Conservation (phyloP, 2,329 filamentous ascomycete species). For the Colletotrichum orchidophilum region DNA sequence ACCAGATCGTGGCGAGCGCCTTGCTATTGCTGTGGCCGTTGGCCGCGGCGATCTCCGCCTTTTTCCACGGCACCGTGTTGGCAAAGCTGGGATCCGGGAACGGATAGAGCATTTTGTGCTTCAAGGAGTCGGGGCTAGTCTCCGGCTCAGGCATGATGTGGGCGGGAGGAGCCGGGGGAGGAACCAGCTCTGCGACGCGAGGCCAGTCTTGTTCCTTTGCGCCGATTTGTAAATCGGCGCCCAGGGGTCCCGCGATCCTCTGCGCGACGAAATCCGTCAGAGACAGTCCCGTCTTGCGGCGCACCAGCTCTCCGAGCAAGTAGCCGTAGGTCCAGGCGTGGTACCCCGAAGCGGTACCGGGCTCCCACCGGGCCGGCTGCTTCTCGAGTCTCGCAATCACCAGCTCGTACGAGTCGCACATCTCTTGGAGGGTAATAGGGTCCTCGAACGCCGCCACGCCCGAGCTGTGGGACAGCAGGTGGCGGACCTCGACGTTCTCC, state of each 20-base stretch:
- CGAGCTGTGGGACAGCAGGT: conserved; percentile 52
- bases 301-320: conserved; percentile 54
- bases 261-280: conserved; percentile 51
- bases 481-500: conserved; percentile 48
- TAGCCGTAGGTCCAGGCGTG: conserved; percentile 51
- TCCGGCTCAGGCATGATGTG: neutral
- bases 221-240: conserved; percentile 58
- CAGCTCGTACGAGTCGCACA: conserved; percentile 42
- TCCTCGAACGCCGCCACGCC: conserved; percentile 46
- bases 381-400: conserved; percentile 46
- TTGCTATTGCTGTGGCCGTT: conserved; percentile 58
- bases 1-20: conserved; percentile 51
- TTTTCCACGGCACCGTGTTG: conserved; percentile 45
- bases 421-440: conserved; percentile 41
- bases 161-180: conserved; percentile 36
- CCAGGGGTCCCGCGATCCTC: conserved; percentile 49
- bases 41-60: conserved; percentile 49
- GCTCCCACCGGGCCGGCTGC: conserved; percentile 55
- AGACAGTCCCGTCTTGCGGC: conserved; percentile 49
- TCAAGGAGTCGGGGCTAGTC: conserved; percentile 40
- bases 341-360: conserved; percentile 54
- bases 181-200: conserved; percentile 48
- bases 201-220: conserved; percentile 50
- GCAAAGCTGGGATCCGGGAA: conserved; percentile 33
- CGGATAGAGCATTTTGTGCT: conserved; percentile 40